phyloP scores from a whole-genome alignment of 805 yeast genomes.

The Metschnikowia picachoensis region DNA sequence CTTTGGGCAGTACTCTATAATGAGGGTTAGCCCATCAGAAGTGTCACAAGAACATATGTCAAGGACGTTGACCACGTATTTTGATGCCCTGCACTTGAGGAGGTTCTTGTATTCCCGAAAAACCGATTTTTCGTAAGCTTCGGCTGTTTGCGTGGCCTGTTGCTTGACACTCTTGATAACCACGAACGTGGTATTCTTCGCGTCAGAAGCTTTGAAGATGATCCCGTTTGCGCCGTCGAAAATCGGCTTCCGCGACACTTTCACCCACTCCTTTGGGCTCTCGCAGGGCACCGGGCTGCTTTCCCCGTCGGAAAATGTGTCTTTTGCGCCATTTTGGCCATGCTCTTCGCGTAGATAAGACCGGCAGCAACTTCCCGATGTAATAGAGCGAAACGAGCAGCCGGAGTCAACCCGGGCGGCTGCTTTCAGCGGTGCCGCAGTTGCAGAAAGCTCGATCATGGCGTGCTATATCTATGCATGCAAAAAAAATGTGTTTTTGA shows the following conservation, averaged over 20 bases:
- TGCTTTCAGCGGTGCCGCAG: not conserved
- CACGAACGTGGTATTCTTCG: constrained; percentile 17
- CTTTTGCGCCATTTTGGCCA: not conserved
- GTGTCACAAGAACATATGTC: constrained; percentile 23
- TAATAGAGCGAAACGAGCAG: not conserved
- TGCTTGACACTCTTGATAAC: constrained; percentile 33
- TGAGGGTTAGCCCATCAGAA: constrained; percentile 28
- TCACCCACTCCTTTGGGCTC: constrained; percentile 18
- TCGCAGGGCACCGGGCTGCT: no score
- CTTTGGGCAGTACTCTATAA: constrained; percentile 40
- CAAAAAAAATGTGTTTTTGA: not conserved
- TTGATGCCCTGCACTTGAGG: constrained; percentile 23
- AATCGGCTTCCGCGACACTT: constrained; percentile 26
- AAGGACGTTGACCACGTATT: constrained; percentile 26
- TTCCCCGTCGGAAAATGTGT: no score
- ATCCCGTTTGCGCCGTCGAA: constrained; percentile 44
- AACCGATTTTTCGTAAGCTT: constrained; percentile 21
- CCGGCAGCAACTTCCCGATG: constrained; percentile 3
- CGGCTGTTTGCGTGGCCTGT: constrained; percentile 9
- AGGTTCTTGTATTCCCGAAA: constrained; percentile 31
- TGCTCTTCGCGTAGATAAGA: not conserved
- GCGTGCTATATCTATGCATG: not conserved
- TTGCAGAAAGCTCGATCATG: constrained; percentile 4
- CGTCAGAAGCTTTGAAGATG: constrained; percentile 29
- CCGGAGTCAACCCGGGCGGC: constrained; percentile 3